Percentiles rank a stretch among this genome's conserved stretches.
Conservation (phyloP, 2,329 filamentous ascomycete genomes). For the Sporothrix protearum region DNA sequence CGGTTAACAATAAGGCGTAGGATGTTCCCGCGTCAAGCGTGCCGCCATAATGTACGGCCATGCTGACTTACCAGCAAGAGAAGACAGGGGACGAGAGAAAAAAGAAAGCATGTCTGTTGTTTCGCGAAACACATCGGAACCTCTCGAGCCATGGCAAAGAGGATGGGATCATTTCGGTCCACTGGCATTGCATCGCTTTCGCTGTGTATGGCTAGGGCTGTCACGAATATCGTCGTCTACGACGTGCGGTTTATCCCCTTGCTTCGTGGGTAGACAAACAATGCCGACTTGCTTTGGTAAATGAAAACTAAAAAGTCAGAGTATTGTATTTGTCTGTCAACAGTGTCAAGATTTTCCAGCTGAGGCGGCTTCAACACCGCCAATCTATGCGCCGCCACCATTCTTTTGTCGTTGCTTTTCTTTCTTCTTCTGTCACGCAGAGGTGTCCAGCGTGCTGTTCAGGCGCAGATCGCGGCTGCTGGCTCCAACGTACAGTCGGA, state of each 20-base stretch:
- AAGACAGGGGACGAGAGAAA: neutral
- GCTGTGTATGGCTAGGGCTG: neutral
- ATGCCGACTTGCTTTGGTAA: no score
- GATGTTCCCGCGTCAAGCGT: neutral
- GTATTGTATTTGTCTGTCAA: neutral
- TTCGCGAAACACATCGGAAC: neutral
- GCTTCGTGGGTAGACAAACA: neutral
- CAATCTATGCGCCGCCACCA: neutral
- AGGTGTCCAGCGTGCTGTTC: constrained; percentile 28
- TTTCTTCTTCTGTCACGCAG: neutral
- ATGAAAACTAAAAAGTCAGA: neutral
- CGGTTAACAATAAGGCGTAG: neutral
- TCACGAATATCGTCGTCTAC: no score
- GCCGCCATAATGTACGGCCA: neutral
- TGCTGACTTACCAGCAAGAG: neutral
- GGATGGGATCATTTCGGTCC: neutral
- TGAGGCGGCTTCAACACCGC: neutral
- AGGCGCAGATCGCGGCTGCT: constrained; percentile 44
- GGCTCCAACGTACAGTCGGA: constrained; percentile 42
- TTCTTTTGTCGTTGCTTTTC: neutral
- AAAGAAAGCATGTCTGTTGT: neutral
- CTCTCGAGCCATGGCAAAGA: neutral
- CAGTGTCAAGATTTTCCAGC: neutral
- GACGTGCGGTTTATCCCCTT: neutral
- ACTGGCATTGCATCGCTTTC: neutral